A percentile compares a stretch with the other conserved stretches of the same genome.
Evolutionary conservation across 495 filamentous ascomycete genomes (phyloP).

Genomic region (Tuber indicum): DNA sequence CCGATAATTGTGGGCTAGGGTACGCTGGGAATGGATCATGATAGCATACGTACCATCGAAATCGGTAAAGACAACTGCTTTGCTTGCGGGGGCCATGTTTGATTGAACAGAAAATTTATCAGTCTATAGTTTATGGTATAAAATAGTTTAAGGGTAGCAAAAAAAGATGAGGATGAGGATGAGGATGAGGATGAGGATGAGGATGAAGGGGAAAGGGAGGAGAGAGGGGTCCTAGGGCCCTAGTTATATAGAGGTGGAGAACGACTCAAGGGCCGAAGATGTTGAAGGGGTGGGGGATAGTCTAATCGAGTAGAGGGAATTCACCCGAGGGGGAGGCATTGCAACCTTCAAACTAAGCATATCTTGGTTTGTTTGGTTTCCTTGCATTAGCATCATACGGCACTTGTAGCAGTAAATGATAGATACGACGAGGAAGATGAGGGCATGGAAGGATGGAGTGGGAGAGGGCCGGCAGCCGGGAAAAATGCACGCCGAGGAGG

Average conservation of each 20-base stretch:
- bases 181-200: not conserved
- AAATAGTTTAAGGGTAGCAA: not conserved
- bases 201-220: not conserved
- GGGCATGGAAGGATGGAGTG: not conserved
- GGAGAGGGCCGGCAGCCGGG: not conserved
- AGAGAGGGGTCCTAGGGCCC: not conserved
- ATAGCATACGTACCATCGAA: conserved; percentile 61
- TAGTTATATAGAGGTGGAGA: not conserved
- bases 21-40: not conserved
- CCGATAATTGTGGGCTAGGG: not conserved
- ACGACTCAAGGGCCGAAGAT: not conserved
- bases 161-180: not conserved
- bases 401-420: not conserved
- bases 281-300: not conserved
- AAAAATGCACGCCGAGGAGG: not conserved
- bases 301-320: not conserved
- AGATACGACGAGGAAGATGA: not conserved
- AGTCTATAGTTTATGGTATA: not conserved
- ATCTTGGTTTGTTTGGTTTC: not conserved
- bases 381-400: not conserved
- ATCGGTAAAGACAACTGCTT: conserved; percentile 85
- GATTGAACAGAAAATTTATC: conserved; percentile 2
- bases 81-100: conserved; percentile 27
- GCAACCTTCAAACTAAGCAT: not conserved
- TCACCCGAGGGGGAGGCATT: not conserved